Conservation (phyloP, 2,329 filamentous ascomycete genomes). For the Davidsoniella virescens region DNA sequence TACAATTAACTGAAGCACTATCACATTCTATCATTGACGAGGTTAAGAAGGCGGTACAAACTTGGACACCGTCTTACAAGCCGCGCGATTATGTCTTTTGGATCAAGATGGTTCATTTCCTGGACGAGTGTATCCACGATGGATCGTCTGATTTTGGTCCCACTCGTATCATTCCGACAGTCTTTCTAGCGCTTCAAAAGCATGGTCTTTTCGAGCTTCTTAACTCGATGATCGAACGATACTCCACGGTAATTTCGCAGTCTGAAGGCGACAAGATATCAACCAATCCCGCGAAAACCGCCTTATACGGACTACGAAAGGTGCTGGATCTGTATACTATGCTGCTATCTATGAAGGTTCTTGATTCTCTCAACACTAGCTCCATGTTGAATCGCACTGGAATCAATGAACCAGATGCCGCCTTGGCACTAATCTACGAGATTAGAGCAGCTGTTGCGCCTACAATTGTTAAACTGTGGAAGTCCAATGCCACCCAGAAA, state of each 20-base stretch:
- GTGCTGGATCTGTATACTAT: constrained; percentile 60
- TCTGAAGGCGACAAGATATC: constrained; percentile 19
- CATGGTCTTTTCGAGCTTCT: constrained; percentile 59
- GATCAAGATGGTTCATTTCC: constrained; percentile 61
- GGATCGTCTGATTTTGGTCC: constrained; percentile 28
- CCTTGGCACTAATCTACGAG: constrained; percentile 71
- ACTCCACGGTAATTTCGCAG: constrained; percentile 36
- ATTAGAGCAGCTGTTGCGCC: constrained; percentile 67
- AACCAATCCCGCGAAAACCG: constrained; percentile 33
- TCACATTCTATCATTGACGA: constrained; percentile 55
- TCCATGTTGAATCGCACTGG: constrained; percentile 1
- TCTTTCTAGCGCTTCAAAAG: constrained; percentile 76
- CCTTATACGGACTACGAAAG: constrained; percentile 52
- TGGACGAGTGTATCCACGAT: constrained; percentile 68
- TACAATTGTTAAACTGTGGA: constrained; percentile 64
- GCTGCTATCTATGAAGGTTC: constrained; percentile 5
- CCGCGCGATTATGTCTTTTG: constrained; percentile 60
- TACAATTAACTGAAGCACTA: constrained; percentile 46
- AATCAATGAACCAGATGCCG: constrained; percentile 20
- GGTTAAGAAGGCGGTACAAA: constrained; percentile 33
- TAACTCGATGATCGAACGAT: constrained; percentile 54
- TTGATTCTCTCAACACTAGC: constrained; percentile 5
- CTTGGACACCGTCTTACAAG: constrained; percentile 17
- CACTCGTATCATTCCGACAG: constrained; percentile 49
- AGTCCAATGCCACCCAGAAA: constrained; percentile 68